A percentile compares a stretch with the other conserved stretches of the same genome.
Evolutionary conservation across 441 rosid genomes (phyloP).

Genomic region (Erodium texanum): DNA sequence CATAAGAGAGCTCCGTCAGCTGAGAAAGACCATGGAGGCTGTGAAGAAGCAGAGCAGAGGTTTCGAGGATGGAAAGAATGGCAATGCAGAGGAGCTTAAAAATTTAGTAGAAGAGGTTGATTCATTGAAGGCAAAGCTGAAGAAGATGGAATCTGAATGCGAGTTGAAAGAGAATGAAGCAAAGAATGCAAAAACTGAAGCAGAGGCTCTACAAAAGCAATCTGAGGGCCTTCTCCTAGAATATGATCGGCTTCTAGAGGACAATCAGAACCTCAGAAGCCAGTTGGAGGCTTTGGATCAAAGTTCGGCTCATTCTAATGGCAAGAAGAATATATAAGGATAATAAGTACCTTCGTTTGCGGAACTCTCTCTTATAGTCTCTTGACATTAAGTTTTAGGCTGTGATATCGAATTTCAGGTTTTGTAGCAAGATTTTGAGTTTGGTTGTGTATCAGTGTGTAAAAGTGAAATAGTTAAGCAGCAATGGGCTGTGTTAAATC

Average conservation of each 20-base stretch:
- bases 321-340: slow-evolving; percentile 41
- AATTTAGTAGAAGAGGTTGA: slow-evolving; percentile 39
- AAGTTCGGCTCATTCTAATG: slow-evolving; percentile 30
- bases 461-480: background rate
- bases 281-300: slow-evolving; percentile 52
- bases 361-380: background rate
- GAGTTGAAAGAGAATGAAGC: slow-evolving; percentile 43
- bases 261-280: slow-evolving; percentile 59
- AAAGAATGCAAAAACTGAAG: slow-evolving; percentile 44
- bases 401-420: background rate
- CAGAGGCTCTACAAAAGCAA: slow-evolving; percentile 55
- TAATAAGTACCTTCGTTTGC: background rate
- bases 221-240: slow-evolving; percentile 63
- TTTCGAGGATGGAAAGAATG: slow-evolving; percentile 43
- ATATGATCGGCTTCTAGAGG: slow-evolving; percentile 58
- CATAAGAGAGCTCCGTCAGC: slow-evolving; percentile 67
- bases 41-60: slow-evolving; percentile 62
- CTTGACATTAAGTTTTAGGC: too few relatives aligned
- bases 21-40: slow-evolving; percentile 69
- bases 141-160: slow-evolving; percentile 41
- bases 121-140: slow-evolving; percentile 33
- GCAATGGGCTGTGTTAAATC: background rate
- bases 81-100: slow-evolving; percentile 38
- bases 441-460: background rate
- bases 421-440: background rate